These are phyloP conservation scores for Oryza punctata DNA, from an alignment of 176 grass and related monocot species.

Conservation along the genomic window DNA sequence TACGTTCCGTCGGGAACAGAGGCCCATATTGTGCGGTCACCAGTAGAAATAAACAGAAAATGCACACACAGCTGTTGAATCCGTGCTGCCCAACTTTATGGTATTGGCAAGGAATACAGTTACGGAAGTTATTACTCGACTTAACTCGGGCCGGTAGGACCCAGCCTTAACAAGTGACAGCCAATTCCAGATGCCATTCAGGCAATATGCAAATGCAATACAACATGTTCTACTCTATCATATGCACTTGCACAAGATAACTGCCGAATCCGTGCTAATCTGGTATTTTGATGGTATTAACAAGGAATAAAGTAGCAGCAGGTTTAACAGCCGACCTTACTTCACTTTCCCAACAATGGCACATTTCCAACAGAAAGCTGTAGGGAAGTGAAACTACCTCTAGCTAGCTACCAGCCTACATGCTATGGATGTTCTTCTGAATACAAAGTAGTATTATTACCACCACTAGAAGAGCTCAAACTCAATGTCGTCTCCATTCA, in stretches of 20 bases:
- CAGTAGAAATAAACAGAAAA: background rate
- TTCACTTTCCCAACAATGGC: conserved; percentile 46
- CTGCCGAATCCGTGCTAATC: conserved; percentile 31
- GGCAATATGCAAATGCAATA: background rate
- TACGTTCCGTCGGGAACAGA: conserved; percentile 9
- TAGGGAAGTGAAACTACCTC: conserved; percentile 39
- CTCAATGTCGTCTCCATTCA: conserved; percentile 79
- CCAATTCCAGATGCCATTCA: background rate
- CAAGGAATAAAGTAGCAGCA: conserved; percentile 65
- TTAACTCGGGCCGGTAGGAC: background rate
- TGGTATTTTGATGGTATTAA: conserved; percentile 74
- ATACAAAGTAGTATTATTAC: conserved; percentile 32
- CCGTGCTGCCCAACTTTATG: conserved; percentile 1
- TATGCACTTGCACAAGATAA: conserved; percentile 24
- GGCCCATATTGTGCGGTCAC: background rate
- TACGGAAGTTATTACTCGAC: conserved; percentile 14
- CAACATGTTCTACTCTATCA: background rate
- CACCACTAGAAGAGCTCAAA: conserved; percentile 82
- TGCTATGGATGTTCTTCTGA: conserved; percentile 39
- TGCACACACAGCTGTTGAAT: background rate
- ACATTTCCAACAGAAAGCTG: conserved; percentile 47
- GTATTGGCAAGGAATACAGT: background rate
- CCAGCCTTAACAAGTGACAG: background rate
- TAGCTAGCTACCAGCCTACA: conserved; percentile 32
- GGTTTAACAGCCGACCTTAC: conserved; percentile 42